Base-by-base conservation (phyloP, 768 basidiomycete species). In the Naganishia vishniacii region DNA sequence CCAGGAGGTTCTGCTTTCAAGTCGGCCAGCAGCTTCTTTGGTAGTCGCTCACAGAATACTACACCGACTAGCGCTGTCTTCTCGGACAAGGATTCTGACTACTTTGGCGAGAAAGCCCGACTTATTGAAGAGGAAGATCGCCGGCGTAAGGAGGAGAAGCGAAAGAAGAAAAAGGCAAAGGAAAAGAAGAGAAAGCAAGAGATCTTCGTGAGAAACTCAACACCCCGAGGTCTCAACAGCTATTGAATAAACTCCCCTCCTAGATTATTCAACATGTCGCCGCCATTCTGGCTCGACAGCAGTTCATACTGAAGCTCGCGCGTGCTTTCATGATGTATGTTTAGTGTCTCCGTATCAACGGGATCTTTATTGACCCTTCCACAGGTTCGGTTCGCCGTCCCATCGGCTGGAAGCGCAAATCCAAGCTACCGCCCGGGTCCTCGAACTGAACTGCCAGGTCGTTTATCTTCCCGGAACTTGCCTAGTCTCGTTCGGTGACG, bases 361-460 rank as follows among this genome's bases (percentile, higher is more conserved):
- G 26, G 8, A 37, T n/a, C 46, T 13, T 28, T 9, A 20, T 6
- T 32, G n/a, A 11, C 23, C 18, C 29, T n/a, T 65, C 20, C 44
- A 53, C 20, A 75, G 72, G 13, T 93, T 89, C 72, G 91, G 91
- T 4, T 89, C 91, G 18, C 91, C 91, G 0, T 91, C 89, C 25
- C 93, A 97, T 78, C 85, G 93, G 32, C 88, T 97, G 65, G 91
- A 94, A 77, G 87, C 90, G 2, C 92, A 95, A 74, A 84, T 97
- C 41, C 81, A 87, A 32, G 88, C 91, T 11, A 89, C 89, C 8
- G 89, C 92, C 0, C 83, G 86, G 16, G 91, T 92, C 59, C 85
- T 97, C 18, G 91, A 92, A 71, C 84, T 95, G 61, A 86, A 90
- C 74, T 89, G 90, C 47, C 89, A 93, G 74, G 93, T 92, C 73